Conservation (phyloP, 2,329 filamentous ascomycete genomes). For the Fusarium ramigenum region DNA sequence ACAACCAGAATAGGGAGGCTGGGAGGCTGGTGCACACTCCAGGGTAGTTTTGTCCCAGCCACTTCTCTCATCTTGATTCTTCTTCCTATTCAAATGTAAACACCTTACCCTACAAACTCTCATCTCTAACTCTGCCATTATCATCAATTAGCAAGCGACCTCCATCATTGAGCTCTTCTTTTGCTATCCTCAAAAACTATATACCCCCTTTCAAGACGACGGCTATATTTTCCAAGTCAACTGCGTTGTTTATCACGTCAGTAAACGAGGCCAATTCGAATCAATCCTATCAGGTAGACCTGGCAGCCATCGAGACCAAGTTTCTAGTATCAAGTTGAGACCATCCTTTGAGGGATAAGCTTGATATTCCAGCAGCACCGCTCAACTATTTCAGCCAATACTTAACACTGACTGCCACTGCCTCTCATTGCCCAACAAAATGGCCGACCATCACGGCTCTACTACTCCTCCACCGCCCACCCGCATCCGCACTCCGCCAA, state of each 20-base stretch:
- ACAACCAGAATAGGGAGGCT: conserved; percentile 38
- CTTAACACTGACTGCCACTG: conserved; percentile 15
- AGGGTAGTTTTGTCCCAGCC: conserved; percentile 43
- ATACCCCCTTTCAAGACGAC: conserved; percentile 1
- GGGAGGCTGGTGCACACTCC: conserved; percentile 37
- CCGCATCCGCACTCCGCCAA: conserved; percentile 71
- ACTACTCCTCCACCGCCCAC: conserved; percentile 70
- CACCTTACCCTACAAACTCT: conserved; percentile 36
- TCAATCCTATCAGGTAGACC: conserved; percentile 20
- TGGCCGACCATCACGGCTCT: conserved; percentile 46
- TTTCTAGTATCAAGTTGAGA: conserved; percentile 27
- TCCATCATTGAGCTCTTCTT: conserved; percentile 29
- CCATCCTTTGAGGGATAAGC: conserved; percentile 7
- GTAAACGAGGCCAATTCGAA: conserved; percentile 24
- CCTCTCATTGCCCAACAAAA: conserved; percentile 29
- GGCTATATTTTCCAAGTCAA: conserved; percentile 8
- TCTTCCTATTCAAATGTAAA: conserved; percentile 37
- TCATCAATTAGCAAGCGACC: conserved; percentile 36
- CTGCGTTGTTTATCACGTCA: conserved; percentile 30
- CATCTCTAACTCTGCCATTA: conserved; percentile 41
- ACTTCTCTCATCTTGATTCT: conserved; percentile 37
- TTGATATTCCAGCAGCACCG: conserved; percentile 2
- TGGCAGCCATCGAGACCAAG: conserved; percentile 34
- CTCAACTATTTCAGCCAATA: background rate
- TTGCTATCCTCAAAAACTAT: conserved; percentile 13